Base-by-base conservation (phyloP, 2,329 filamentous ascomycete species). In the Coleophoma eucalyptorum region DNA sequence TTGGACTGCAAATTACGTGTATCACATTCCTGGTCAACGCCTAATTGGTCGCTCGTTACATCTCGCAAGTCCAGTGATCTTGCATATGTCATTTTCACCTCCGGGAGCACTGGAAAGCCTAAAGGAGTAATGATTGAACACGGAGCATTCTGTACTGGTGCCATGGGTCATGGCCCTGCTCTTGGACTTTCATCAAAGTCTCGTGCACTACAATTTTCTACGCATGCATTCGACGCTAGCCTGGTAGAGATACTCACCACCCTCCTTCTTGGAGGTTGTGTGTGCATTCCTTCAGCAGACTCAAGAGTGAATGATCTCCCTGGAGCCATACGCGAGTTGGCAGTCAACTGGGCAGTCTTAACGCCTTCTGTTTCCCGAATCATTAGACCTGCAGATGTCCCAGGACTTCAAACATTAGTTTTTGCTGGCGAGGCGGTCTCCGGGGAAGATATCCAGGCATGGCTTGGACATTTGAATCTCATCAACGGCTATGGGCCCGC, bases 401-500 rank as follows among this genome's bases (percentile, higher is more conserved):
- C 47, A 16, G 32, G 12, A 10, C 19, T 58, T 3, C 31, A 52
- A 10, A 46, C 35, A 12, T 12, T 58, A 13, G 20, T 47, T 13
- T 34, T 55, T n/a, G 55, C 37, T 5, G 56, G 55, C n/a, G 68
- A 96, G 94, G 89, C 78, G 94, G 11, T 52, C 20, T 16, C 26
- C 2, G 19, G 37, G 16, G 40, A 16, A 4, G 18, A 40, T 31
- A 12, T 52, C 5, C n/a, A 43, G 18, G 21, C 21, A 32, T 73
- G 71, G 71, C 66, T 66, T n/a, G 18, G 50, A 51, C 16, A 57
- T n/a, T 65, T 61, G 55, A 60, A 68, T 16, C 60, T 72, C 37
- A 50, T 69, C 46, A 70, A 72, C 58, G 66, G 61, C 0, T 96
- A 96, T 64, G 90, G 90, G 1, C 91, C 90, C 1, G 95, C 90